phyloP scores from a whole-genome alignment of 495 filamentous ascomycete species.

The Penicillium cosmopolitanum region DNA sequence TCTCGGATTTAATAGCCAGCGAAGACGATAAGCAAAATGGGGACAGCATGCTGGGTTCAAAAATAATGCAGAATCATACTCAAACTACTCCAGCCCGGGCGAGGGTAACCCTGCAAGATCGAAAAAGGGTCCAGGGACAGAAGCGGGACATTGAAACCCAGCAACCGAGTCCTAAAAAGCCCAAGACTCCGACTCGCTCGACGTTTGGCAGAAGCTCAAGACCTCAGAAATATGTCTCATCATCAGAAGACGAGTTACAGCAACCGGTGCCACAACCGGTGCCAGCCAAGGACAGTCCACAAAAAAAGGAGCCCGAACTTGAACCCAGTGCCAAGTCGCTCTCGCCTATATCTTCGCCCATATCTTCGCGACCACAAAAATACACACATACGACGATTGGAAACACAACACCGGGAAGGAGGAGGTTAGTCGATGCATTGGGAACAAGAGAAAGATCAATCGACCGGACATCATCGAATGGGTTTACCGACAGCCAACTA shows the following conservation, averaged over 20 bases:
- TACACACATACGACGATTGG: neutral
- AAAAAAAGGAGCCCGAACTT: neutral
- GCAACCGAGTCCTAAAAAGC: neutral
- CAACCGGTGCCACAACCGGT: neutral
- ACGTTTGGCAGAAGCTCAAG: neutral
- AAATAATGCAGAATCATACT: neutral
- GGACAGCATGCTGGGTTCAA: neutral
- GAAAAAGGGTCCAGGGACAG: neutral
- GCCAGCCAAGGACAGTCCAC: neutral
- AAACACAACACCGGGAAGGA: constrained; percentile 28
- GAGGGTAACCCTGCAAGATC: neutral
- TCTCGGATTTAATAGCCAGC: neutral
- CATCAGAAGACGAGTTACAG: neutral
- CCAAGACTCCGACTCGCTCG: neutral
- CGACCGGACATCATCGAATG: constrained; percentile 8
- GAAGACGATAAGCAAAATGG: neutral
- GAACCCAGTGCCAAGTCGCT: too few species aligned
- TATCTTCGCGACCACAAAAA: neutral
- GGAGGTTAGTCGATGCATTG: constrained; percentile 43
- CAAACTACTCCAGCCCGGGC: neutral
- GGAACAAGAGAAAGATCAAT: constrained; percentile 16
- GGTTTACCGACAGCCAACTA: constrained; percentile 14
- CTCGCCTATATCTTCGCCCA: neutral
- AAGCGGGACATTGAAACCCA: neutral
- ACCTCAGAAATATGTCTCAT: neutral